Base-by-base conservation (phyloP, 345 rosid genomes). In the Bruguiera sexangula region DNA sequence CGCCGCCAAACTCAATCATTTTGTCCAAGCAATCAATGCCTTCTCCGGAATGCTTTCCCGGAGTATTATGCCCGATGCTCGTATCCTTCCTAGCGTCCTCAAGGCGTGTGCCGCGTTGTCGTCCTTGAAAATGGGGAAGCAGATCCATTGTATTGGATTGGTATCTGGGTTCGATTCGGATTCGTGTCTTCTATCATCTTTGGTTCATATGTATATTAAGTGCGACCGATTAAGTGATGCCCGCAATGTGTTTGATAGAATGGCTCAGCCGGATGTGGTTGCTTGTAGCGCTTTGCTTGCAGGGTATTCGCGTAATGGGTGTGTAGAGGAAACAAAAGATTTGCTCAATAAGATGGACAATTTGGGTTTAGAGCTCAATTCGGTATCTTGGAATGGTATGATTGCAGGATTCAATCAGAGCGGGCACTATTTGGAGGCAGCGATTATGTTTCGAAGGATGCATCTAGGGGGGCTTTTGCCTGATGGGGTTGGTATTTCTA, bases 371-470 rank as follows among this genome's bases (percentile, higher is more conserved):
- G 82, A 73, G 20, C 74, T 83, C 3, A 88, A 86, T 78, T 67
- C 73, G 30, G 83, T 88, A 27, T 76, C 92, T 39, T 88, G 92
- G 90, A 88, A 88, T 78, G 90, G 88, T 26, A 76, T 88, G 80
- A 83, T 88, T 88, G 63, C 87, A 7, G 92, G 92, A 66, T 84
- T 85, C 79, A 84, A 80, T 76, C 88, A 80, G 26, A 82, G 88
- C 5, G 78, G 88, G 60, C 69, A 65, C 43, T 64, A 70, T 46
- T 19, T 9, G 31, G 90, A 82, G 61, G 88, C 87, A 0, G 71
- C 81, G 76, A 54, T 76, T 21, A 62, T 81, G 79, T 85, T 88
- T 15, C 76, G 72, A 43, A 69, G 76, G 60, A 81, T 88, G 87
- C 92, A 82, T 62, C 72, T 46, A 18, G 55, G 65, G 63, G 87